Percentiles rank a stretch among this genome's conserved stretches.
Evolutionary conservation across 768 basidiomycete species (phyloP).

Genomic region (Termitomyces sp.): DNA sequence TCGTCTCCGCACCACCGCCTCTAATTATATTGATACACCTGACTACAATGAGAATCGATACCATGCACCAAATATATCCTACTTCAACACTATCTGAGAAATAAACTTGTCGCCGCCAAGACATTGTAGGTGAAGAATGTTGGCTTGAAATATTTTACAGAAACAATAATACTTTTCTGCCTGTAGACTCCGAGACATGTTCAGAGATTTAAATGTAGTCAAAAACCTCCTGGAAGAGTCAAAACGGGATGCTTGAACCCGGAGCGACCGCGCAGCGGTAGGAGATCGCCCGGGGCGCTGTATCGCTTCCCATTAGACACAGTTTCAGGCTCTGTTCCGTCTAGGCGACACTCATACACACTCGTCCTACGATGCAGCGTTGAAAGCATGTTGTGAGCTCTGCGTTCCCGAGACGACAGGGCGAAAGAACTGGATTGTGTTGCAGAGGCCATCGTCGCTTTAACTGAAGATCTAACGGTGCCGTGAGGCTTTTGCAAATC

Average conservation of each 20-base stretch:
- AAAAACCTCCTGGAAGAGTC: slow-evolving; percentile 52
- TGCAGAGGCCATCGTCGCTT: neutral
- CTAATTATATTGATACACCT: neutral
- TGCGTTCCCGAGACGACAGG: slow-evolving; percentile 50
- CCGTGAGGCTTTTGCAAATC: slow-evolving; percentile 25
- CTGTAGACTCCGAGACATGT: neutral
- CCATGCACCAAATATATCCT: slow-evolving; percentile 10
- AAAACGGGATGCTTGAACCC: slow-evolving; percentile 61
- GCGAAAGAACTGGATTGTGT: slow-evolving; percentile 48
- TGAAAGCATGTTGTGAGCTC: slow-evolving; percentile 60
- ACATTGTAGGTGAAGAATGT: slow-evolving; percentile 2
- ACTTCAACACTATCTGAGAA: slow-evolving; percentile 1
- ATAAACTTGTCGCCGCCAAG: neutral
- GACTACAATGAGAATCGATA: neutral
- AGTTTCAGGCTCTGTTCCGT: slow-evolving; percentile 11
- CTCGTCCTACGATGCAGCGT: slow-evolving; percentile 55
- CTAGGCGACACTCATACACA: slow-evolving; percentile 25
- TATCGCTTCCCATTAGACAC: slow-evolving; percentile 41
- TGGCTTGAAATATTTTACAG: neutral
- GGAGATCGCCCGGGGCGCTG: slow-evolving; percentile 62
- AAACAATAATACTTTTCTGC: neutral
- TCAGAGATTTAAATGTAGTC: slow-evolving; percentile 19
- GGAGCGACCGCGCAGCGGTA: slow-evolving; percentile 36
- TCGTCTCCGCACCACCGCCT: neutral
- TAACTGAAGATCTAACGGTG: slow-evolving; percentile 27